Base-by-base conservation (phyloP, 805 yeast genomes). In the Isabelozyma heimii region DNA sequence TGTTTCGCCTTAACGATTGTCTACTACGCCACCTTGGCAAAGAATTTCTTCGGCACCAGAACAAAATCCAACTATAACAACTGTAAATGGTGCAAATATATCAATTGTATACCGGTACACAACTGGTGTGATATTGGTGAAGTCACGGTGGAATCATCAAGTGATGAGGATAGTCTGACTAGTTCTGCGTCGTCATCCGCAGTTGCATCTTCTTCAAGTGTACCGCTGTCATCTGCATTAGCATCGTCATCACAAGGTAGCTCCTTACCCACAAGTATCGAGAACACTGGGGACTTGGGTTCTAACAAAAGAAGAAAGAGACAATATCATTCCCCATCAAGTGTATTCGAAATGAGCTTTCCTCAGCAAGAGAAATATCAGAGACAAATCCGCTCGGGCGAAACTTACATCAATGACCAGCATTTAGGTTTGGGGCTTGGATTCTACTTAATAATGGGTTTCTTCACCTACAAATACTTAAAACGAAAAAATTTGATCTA, bases 51-150 rank as follows among this genome's bases (percentile, higher is more conserved):
- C 45, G 58, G 58, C 20, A 51, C 50, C 15, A 41, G 40, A 46
- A 51, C 55, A 41, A 51, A 58, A n/a, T 67, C 72, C 39, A 82
- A 80, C 8, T 79, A 78, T 10, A 75, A 73, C 5, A 64, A 72
- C 48, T 86, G 91, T 62, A 61, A 70, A 13, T 86, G 91, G 91
- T 86, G 91, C 69, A 84, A 83, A 59, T 86, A 85, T 58, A 70
- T 86, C 55, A 82, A 82, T 54, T 86, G 91, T 57, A 59, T 85
- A 12, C 90, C 90, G 0, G 85, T 85, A 4, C 75, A 82, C 51
- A 84, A 81, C 27, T 85, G 90, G 90, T 85, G 90, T 60, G 83
- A 77, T 43, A 56, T 62, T 27, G 84, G 84, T 4, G 58, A 67
- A 43, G 65, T 72, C 12, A 50, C 66, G 5, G 62, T 72, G 13